These are phyloP conservation scores for Clitocybe nebularis DNA, from an alignment of 1,284 basidiomycete species.

Conservation along the genomic window DNA sequence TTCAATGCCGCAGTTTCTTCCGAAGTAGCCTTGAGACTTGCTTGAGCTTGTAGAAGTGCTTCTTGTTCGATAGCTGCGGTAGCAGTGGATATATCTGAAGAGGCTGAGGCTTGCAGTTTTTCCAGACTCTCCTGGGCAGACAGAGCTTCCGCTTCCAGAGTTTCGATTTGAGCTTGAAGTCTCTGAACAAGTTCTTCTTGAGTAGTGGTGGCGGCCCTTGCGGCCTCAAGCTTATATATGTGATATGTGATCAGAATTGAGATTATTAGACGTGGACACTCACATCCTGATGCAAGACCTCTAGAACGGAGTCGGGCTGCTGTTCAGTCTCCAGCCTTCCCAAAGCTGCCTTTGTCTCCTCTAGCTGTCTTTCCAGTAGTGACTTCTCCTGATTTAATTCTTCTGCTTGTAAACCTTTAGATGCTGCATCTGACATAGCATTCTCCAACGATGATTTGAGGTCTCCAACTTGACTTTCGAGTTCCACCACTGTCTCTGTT, in stretches of 20 bases:
- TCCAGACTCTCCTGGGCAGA: slow-evolving; percentile 53
- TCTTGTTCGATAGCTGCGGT: slow-evolving; percentile 55
- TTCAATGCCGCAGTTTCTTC: slow-evolving; percentile 52
- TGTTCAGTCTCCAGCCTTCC: slow-evolving; percentile 38
- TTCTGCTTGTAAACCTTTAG: slow-evolving; percentile 39
- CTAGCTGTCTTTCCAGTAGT: slow-evolving; percentile 45
- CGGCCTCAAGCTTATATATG: slow-evolving; percentile 56
- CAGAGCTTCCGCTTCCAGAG: slow-evolving; percentile 47
- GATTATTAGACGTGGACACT: slow-evolving; percentile 15
- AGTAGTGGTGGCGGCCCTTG: slow-evolving; percentile 34
- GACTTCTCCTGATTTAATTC: slow-evolving; percentile 48
- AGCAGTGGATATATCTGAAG: slow-evolving; percentile 41
- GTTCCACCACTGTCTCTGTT: slow-evolving; percentile 39
- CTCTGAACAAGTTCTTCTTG: slow-evolving; percentile 44
- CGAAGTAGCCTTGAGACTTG: slow-evolving; percentile 53
- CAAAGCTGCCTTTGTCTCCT: slow-evolving; percentile 38
- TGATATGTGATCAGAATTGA: slow-evolving; percentile 2
- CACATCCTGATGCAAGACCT: slow-evolving; percentile 49
- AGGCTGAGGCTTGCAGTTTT: slow-evolving; percentile 40
- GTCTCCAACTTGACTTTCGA: slow-evolving; percentile 48
- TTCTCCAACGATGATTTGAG: slow-evolving; percentile 49
- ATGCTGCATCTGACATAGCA: slow-evolving; percentile 43
- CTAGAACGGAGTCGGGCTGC: slow-evolving; percentile 33
- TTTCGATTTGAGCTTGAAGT: slow-evolving; percentile 49
- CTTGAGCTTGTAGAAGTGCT: slow-evolving; percentile 59